Percentiles rank a stretch among this genome's conserved stretches.
Evolutionary conservation across 75 land plant genomes (phyloP).

Genomic region (Pseudotsuga menziesii): DNA sequence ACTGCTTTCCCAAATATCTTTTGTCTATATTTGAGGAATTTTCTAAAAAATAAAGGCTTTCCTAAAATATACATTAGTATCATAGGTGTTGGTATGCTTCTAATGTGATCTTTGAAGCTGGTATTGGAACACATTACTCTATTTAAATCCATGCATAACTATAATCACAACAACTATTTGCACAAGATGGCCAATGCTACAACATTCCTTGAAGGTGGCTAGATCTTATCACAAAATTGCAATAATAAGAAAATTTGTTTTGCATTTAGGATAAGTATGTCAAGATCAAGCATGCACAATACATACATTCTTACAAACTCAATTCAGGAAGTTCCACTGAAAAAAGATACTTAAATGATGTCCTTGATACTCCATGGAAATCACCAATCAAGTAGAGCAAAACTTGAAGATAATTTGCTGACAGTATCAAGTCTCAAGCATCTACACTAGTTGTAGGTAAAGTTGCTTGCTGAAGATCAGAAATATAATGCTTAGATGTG

Average conservation of each 20-base stretch:
- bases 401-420: background rate
- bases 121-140: background rate
- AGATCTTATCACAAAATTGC: background rate
- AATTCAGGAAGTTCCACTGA: background rate
- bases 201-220: background rate
- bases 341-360: background rate
- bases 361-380: background rate
- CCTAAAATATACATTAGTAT: background rate
- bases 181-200: background rate
- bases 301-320: conserved; percentile 3
- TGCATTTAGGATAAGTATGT: background rate
- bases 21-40: background rate
- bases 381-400: background rate
- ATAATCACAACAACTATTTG: background rate
- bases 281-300: background rate
- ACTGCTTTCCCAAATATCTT: background rate
- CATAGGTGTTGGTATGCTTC: background rate
- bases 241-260: background rate
- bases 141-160: background rate
- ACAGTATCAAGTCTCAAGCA: background rate
- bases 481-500: background rate
- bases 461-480: conserved; percentile 1
- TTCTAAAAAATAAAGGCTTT: background rate
- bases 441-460: background rate
- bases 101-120: background rate